These are phyloP conservation scores for Peniophora sp. DNA, from an alignment of 1,284 basidiomycete genomes.

Conservation along the genomic window DNA sequence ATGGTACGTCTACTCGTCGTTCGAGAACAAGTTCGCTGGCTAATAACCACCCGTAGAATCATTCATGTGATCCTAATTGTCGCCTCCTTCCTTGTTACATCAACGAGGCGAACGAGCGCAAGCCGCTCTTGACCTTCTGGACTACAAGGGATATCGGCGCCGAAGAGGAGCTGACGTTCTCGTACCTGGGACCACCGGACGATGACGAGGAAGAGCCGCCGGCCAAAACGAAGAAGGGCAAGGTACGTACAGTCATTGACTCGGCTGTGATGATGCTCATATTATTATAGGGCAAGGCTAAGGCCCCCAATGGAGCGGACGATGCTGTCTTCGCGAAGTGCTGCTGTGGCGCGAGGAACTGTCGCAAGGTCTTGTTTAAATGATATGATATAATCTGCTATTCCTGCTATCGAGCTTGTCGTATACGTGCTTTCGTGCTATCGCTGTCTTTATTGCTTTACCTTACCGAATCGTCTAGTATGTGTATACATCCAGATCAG, in stretches of 20 bases:
- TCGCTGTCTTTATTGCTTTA: background rate
- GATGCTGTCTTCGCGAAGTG: slow-evolving; percentile 43
- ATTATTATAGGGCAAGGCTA: slow-evolving; percentile 5
- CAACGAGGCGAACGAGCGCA: slow-evolving; percentile 37
- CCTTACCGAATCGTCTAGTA: background rate
- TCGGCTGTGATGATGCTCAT: background rate
- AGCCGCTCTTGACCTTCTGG: slow-evolving; percentile 58
- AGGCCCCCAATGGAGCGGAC: slow-evolving; percentile 11
- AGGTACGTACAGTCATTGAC: slow-evolving; percentile 2
- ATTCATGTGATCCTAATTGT: slow-evolving; percentile 86
- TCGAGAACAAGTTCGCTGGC: slow-evolving; percentile 13
- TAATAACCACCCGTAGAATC: slow-evolving; percentile 50
- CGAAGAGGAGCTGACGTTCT: slow-evolving; percentile 77
- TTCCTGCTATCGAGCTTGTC: no score
- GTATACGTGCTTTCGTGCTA: background rate
- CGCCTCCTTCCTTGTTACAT: slow-evolving; percentile 57
- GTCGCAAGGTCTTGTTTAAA: background rate
- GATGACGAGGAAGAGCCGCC: slow-evolving; percentile 31
- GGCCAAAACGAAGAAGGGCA: slow-evolving; percentile 14
- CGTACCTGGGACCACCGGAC: slow-evolving; percentile 54
- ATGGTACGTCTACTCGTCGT: slow-evolving; percentile 32
- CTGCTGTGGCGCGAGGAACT: slow-evolving; percentile 35
- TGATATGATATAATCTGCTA: background rate
- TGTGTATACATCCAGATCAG: background rate
- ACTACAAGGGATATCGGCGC: slow-evolving; percentile 54